Evolutionary conservation across 2,329 filamentous ascomycete species (phyloP), one percentile per base, ranked within the genome.

Genomic region (Colletotrichum sp.): DNA sequence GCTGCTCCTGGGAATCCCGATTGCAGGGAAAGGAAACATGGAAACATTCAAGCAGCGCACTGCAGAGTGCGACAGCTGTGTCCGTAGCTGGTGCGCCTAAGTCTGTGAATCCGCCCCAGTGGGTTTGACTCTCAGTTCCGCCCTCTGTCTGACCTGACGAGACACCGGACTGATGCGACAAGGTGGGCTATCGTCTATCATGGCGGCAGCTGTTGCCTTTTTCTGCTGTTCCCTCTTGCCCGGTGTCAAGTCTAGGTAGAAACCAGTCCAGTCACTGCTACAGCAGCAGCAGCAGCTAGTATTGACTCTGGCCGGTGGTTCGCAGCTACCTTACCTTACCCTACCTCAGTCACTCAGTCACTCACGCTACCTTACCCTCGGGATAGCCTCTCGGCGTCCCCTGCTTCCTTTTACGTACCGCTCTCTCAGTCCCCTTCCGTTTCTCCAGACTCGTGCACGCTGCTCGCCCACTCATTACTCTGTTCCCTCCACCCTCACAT

Each of bases 381-480:
- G 69, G 55, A 73, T 73, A 64, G 32, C 34, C 34, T 73, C 64
- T 69, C 69, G 64, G 69, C 58, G 43, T 62, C 63, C 56, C 63
- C 63, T 67, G 64, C 64, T 75, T 64, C 63, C 14, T 69, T 75
- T 75, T 75, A 75, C 73, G 62, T 73, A 73, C 58, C 64, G 55
- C 43, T 67, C 56, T 69, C 36, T 13, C 30, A 36, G 30, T 68
- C 73, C 34, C 69, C 43, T 63, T 67, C 69, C 48, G 55, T 38
- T 26, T 43, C 43, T 24, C 58, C 43, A 36, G n/a, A 55, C 38
- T 75, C n/a, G 63, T 67, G 55, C 73, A 72, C 69, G n/a, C 26
- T 21, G 32, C 43, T 62, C 62, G 34, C 70, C 73, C 73, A 73
- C 73, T 69, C 69, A 69, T 65, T 75, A 65, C 64, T 61, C 34